Evolutionary conservation across 257 asterid species (phyloP), one percentile per base, ranked within the genome.

Genomic region (Nicotiana attenuata): DNA sequence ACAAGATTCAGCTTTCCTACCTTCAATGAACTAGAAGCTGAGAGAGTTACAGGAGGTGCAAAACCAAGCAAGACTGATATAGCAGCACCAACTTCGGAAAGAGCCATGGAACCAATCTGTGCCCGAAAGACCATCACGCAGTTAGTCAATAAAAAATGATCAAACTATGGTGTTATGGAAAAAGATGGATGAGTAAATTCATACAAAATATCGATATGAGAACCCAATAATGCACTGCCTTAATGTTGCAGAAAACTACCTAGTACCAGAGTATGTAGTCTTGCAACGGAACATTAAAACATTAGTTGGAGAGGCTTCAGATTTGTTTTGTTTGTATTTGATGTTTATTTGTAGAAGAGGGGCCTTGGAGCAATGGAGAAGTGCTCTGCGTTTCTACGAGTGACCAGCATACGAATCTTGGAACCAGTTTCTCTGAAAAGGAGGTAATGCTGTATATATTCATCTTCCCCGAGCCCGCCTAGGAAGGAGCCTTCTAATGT

Each of bases 51-150:
- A 80, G 92, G 90, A 61, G 98, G 98, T 26, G 96, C 89, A 82
- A 90, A 84, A 31, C 99, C 99, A 85, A 96, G 97, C 89, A 96
- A 91, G 76, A 94, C 96, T 28, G 99, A 94, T 50, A 93, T 89
- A 55, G 92, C 83, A 68, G 97, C 98, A 77, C 94, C 93, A 77
- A 94, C 85, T 86, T 94, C 98, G 14, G 93, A 83, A 61, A 91
- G 88, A 29, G 94, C 88, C 84, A 94, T 78, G 17, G 93, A 85
- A 86, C 84, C 89, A 76, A 84, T 81, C 99, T 96, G 96, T 91
- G 89, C 16, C 83, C 82, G 55, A 13, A 68, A 73, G 59, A 22
- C 7, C 22, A 71, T 22, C 47, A 71, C 15, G 4, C 35, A 22
- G 78, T 45, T 22, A 14, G 60, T 45, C 19, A 13, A 20, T 5